phyloP scores from a whole-genome alignment of 139 green algal genomes.

The Chlorella sp. region DNA sequence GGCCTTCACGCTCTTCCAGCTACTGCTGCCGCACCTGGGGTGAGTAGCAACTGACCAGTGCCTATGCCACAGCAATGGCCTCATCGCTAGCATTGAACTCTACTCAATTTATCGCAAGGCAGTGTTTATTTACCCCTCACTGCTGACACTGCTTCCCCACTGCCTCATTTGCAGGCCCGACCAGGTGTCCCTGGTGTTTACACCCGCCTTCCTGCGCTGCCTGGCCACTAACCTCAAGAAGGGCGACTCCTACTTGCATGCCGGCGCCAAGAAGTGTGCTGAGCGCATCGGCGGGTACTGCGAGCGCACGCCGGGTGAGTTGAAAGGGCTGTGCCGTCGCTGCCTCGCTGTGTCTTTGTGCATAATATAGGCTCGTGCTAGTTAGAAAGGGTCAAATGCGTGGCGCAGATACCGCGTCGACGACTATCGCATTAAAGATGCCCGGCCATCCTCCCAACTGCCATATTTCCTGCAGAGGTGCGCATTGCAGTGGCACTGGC shows the following conservation, averaged over 20 bases:
- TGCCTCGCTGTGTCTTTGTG: too few relatives aligned
- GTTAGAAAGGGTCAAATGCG: too few relatives aligned
- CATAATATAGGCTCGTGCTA: too few relatives aligned
- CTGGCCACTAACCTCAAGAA: constrained; percentile 62
- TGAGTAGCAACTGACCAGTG: too few relatives aligned
- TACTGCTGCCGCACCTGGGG: constrained; percentile 65
- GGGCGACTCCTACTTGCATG: constrained; percentile 68
- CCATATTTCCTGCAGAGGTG: constrained; percentile 4
- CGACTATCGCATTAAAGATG: too few relatives aligned
- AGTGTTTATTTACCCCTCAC: too few relatives aligned
- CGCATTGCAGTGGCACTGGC: constrained; percentile 55
- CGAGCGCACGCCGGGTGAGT: constrained; percentile 11
- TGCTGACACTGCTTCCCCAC: neutral
- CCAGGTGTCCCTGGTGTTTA: constrained; percentile 59
- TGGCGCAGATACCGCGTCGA: too few relatives aligned
- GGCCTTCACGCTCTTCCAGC: constrained; percentile 76
- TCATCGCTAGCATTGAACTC: too few relatives aligned
- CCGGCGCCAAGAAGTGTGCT: constrained; percentile 62
- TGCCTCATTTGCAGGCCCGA: constrained; percentile 40
- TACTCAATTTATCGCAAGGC: too few relatives aligned
- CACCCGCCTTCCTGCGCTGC: constrained; percentile 58
- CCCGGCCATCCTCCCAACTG: neutral
- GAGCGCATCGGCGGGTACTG: constrained; percentile 38
- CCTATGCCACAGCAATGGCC: too few relatives aligned
- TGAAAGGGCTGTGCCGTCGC: too few relatives aligned